Percentiles rank a stretch among this genome's conserved stretches.
These are phyloP conservation scores for Pontederia crassipes DNA, from an alignment of 176 grass and related monocot genomes.

Conservation along the genomic window DNA sequence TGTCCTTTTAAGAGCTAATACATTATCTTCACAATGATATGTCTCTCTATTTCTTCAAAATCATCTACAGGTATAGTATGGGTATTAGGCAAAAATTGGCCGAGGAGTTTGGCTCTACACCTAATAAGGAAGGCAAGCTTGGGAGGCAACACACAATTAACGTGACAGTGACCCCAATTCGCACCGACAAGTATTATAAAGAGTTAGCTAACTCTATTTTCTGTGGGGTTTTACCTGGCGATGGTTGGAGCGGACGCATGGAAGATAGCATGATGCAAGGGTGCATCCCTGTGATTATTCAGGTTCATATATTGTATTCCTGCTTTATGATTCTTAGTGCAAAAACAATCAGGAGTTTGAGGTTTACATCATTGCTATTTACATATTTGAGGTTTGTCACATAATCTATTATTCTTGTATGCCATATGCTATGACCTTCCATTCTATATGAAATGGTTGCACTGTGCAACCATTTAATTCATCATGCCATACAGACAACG, in stretches of 20 bases:
- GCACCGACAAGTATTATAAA: constrained; percentile 62
- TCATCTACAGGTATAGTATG: constrained; percentile 76
- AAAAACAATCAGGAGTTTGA: neutral
- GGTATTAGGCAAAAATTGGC: constrained; percentile 83
- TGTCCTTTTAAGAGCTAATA: neutral
- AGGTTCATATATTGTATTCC: constrained; percentile 37
- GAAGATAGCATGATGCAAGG: constrained; percentile 89
- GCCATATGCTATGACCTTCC: neutral
- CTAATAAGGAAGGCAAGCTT: constrained; percentile 70
- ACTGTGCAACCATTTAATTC: neutral
- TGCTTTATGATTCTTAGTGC: neutral
- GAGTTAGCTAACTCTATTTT: constrained; percentile 79
- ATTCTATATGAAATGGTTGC: too few species aligned
- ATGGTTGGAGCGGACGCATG: constrained; percentile 97
- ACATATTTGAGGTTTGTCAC: too few species aligned
- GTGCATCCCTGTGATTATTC: constrained; percentile 96
- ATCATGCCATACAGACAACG: too few species aligned
- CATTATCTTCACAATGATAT: neutral
- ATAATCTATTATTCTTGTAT: neutral
- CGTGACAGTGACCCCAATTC: constrained; percentile 58
- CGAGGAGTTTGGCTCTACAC: constrained; percentile 72
- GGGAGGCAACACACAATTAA: constrained; percentile 55
- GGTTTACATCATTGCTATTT: neutral
- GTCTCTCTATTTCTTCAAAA: constrained; percentile 19
- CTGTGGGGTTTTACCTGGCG: constrained; percentile 86